phyloP scores from a whole-genome alignment of 352 stramenopile genomes.

The Pythium phragmiticola region DNA sequence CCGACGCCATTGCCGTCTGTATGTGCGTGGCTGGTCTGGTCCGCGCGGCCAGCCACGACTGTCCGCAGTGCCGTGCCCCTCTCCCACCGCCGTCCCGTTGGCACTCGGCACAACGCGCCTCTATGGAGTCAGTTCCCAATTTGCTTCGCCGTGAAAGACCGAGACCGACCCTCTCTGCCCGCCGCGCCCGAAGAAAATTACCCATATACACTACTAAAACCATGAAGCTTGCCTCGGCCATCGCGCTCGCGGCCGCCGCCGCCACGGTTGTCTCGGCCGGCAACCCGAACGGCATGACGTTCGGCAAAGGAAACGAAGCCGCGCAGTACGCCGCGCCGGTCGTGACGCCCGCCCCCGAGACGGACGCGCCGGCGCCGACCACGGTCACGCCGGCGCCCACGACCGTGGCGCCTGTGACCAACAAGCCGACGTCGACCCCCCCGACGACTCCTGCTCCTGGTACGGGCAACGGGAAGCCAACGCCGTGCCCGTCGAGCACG shows the following conservation, averaged over 20 bases:
- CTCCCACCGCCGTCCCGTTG: too few relatives aligned
- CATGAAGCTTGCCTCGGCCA: slow-evolving; percentile 19
- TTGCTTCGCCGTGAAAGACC: slow-evolving; percentile 19
- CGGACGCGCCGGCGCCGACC: background rate
- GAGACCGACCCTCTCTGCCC: slow-evolving; percentile 1
- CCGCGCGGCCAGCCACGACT: background rate
- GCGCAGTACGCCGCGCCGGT: slow-evolving; percentile 5
- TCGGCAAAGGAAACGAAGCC: slow-evolving; percentile 7
- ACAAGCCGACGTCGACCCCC: too few relatives aligned
- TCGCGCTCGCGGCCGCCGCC: slow-evolving; percentile 13
- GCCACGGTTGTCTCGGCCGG: slow-evolving; percentile 12
- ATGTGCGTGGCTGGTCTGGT: background rate
- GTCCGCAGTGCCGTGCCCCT: background rate
- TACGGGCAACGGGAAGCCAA: slow-evolving; percentile 10
- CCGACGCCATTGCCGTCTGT: background rate
- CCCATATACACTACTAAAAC: background rate
- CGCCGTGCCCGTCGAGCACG: background rate
- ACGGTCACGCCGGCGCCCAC: background rate
- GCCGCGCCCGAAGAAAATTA: slow-evolving; percentile 11
- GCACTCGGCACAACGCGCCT: too few relatives aligned
- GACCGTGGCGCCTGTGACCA: background rate
- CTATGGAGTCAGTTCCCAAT: slow-evolving; percentile 19
- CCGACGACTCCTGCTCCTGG: background rate
- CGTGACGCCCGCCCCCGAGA: background rate
- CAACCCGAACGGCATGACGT: slow-evolving; percentile 22